A percentile compares a stretch with the other conserved stretches of the same genome.
Conservation (phyloP, 1,139 yeast genomes). For the Saccharomyces pastorianus region DNA sequence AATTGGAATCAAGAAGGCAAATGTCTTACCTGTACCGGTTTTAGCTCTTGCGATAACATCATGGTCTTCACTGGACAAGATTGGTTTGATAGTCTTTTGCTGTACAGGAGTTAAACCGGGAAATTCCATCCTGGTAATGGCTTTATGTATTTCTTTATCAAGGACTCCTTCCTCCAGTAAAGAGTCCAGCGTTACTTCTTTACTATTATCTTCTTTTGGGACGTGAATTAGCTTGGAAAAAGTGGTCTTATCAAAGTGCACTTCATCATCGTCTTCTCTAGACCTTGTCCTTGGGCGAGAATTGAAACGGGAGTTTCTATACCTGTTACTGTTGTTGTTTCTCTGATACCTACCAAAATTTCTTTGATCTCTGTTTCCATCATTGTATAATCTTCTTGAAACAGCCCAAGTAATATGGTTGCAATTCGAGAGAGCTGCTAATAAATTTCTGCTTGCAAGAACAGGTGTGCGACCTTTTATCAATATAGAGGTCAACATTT, state of each 20-base stretch:
- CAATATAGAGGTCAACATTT: not conserved
- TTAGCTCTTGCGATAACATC: constrained; percentile 84
- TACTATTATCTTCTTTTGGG: constrained; percentile 13
- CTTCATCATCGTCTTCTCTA: constrained; percentile 9
- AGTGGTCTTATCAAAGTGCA: constrained; percentile 5
- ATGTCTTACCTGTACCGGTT: constrained; percentile 93
- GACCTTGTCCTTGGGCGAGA: constrained; percentile 3
- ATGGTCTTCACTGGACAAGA: constrained; percentile 42
- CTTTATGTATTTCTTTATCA: constrained; percentile 22
- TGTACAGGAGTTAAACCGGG: constrained; percentile 69
- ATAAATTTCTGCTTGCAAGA: not conserved
- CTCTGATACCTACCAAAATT: not conserved
- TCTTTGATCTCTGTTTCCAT: not conserved
- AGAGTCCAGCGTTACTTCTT: constrained; percentile 20
- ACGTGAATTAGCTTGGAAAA: constrained; percentile 17
- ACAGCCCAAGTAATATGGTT: not conserved
- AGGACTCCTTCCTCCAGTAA: constrained; percentile 24
- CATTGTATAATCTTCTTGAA: not conserved
- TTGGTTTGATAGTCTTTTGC: constrained; percentile 60
- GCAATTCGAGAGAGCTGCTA: not conserved
- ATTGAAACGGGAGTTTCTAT: not conserved
- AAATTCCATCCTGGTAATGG: constrained; percentile 40
- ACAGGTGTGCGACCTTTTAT: not conserved
- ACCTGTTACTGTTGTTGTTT: not conserved
- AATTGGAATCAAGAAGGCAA: constrained; percentile 78